Percentiles rank a stretch among this genome's conserved stretches.
Conservation (phyloP, 352 stramenopile species). For the Phytophthora macrochlamydospora region DNA sequence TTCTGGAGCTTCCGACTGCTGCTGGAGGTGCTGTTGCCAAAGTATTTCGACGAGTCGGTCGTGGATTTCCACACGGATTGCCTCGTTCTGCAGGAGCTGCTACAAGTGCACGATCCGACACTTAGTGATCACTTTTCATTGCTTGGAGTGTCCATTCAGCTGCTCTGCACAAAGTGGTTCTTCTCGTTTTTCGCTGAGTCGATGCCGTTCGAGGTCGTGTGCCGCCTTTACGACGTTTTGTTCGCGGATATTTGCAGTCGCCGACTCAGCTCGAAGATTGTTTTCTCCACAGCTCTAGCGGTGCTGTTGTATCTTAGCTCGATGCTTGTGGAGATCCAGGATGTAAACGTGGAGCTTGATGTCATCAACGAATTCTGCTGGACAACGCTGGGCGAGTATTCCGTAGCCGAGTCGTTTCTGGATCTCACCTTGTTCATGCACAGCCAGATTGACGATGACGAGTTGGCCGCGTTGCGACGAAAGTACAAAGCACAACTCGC, state of each 20-base stretch:
- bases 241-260: slow-evolving; percentile 71
- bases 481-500: slow-evolving; percentile 71
- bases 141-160: slow-evolving; percentile 72
- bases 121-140: slow-evolving; percentile 65
- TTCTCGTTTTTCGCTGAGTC: slow-evolving; percentile 86
- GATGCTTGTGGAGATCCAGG: slow-evolving; percentile 70
- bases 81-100: slow-evolving; percentile 77
- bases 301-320: slow-evolving; percentile 80
- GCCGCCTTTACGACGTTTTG: slow-evolving; percentile 76
- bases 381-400: slow-evolving; percentile 75
- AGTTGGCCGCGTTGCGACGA: slow-evolving; percentile 49
- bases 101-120: slow-evolving; percentile 49
- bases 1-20: slow-evolving; percentile 81
- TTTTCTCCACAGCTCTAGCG: slow-evolving; percentile 75
- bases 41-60: slow-evolving; percentile 83
- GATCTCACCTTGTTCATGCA: slow-evolving; percentile 80
- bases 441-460: slow-evolving; percentile 60
- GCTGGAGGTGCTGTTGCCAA: slow-evolving; percentile 74
- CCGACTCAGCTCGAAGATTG: slow-evolving; percentile 59
- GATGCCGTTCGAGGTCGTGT: slow-evolving; percentile 83
- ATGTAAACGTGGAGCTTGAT: slow-evolving; percentile 78
- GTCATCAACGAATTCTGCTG: slow-evolving; percentile 81
- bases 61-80: slow-evolving; percentile 85
- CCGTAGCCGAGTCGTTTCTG: slow-evolving; percentile 71
- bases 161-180: slow-evolving; percentile 87